Evolutionary conservation across 2,329 filamentous ascomycete species (phyloP), one percentile per base, ranked within the genome.

Genomic region (Fusarium sambucinum): DNA sequence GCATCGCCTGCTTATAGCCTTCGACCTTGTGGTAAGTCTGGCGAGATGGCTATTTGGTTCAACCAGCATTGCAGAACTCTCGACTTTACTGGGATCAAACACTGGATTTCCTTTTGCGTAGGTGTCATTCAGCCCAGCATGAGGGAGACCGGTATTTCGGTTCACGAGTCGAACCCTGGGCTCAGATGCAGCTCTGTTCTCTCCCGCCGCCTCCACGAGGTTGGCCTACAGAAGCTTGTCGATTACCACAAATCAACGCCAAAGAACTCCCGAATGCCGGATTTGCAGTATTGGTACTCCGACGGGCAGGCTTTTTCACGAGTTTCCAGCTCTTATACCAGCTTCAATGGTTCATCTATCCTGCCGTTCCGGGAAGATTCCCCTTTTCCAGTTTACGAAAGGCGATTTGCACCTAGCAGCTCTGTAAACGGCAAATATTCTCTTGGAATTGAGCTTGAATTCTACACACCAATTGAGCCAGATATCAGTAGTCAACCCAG

Each of bases 381-480:
- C n/a, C 46, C 38, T 3, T 27, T 25, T 7, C 45, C 12, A 19
- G 37, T 53, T 7, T 21, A 38, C 8, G 32, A 46, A 19, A 56
- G 52, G 52, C 27, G 23, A 9, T 40, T 16, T 2, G 55, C 40
- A 17, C 12, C 42, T 21, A 63, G 54, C 16, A 21, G 40, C 9
- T 27, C 35, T 10, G 12, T 19, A 4, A 56, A 55, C 9, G 48
- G 53, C 35, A 45, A 16, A 5, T 72, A 73, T 52, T 69, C 57
- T 12, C 58, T 73, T 19, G 70, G 68, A 13, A 42, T 72, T n/a
- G 70, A 72, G 57, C 50, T 72, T 11, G 70, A 72, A 44, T 32
- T 71, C 23, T 44, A 60, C 7, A 29, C 59, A 12, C 66, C 69
- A n/a, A 27, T 33, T 13, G 42, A 33, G n/a, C 41, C 17, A 14